Conservation (phyloP, 768 basidiomycete species). For the Wakefieldia striispora region DNA sequence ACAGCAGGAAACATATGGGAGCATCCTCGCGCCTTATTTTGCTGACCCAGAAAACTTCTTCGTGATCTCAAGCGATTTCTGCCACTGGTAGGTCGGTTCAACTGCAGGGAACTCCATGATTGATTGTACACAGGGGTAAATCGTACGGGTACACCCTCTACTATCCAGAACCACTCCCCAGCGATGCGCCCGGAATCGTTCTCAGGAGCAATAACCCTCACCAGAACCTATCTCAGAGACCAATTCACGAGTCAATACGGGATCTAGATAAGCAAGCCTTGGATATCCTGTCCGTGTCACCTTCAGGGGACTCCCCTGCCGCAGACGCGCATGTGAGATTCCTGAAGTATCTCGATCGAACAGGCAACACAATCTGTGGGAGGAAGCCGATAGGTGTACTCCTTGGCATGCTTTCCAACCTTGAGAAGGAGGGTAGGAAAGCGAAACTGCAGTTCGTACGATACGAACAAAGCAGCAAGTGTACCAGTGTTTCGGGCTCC, state of each 20-base stretch:
- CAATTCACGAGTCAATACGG: slow-evolving; percentile 82
- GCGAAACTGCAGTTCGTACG: slow-evolving; percentile 72
- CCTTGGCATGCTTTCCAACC: slow-evolving; percentile 64
- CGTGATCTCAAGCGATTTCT: slow-evolving; percentile 95
- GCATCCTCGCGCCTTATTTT: slow-evolving; percentile 78
- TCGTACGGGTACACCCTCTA: slow-evolving; percentile 89
- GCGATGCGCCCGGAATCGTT: slow-evolving; percentile 43
- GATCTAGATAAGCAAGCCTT: slow-evolving; percentile 87
- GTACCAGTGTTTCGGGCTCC: slow-evolving; percentile 64
- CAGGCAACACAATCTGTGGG: slow-evolving; percentile 96
- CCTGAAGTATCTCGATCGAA: slow-evolving; percentile 61
- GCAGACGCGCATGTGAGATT: slow-evolving; percentile 59
- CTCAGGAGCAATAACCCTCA: slow-evolving; percentile 47
- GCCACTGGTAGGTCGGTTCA: slow-evolving; percentile 74
- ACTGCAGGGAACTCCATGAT: neutral
- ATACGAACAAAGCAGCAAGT: slow-evolving; percentile 91
- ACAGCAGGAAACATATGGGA: slow-evolving; percentile 63
- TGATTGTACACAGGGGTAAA: slow-evolving; percentile 56
- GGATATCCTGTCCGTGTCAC: slow-evolving; percentile 60
- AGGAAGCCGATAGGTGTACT: slow-evolving; percentile 94
- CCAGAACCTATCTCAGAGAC: slow-evolving; percentile 42
- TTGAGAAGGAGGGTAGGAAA: slow-evolving; percentile 44
- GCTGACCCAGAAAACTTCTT: slow-evolving; percentile 77
- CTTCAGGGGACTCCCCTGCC: slow-evolving; percentile 39
- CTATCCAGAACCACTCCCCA: slow-evolving; percentile 61